Evolutionary conservation across 495 filamentous ascomycete species (phyloP).

Genomic region (Penicillium samsonianum): DNA sequence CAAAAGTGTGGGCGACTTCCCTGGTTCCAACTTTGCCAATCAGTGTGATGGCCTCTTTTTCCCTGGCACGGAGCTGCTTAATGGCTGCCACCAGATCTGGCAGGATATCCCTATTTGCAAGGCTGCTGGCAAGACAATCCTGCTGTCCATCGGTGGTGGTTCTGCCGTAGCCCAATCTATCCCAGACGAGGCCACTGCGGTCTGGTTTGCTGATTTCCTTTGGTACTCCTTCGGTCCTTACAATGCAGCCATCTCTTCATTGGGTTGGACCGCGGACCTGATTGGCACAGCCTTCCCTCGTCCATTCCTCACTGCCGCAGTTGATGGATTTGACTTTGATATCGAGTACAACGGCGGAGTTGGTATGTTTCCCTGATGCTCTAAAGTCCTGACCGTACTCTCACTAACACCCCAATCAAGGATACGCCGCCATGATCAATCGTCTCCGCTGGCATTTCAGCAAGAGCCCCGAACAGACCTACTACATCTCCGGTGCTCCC

Average conservation of each 20-base stretch:
- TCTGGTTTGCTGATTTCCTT: slow-evolving; percentile 58
- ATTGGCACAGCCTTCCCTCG: slow-evolving; percentile 38
- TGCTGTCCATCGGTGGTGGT: slow-evolving; percentile 66
- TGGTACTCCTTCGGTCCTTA: slow-evolving; percentile 65
- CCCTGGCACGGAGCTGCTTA: slow-evolving; percentile 39
- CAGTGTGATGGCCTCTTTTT: slow-evolving; percentile 58
- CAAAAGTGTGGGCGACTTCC: slow-evolving; percentile 51
- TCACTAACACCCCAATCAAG: slow-evolving; percentile 30
- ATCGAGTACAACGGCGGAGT: slow-evolving; percentile 52
- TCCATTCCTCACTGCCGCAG: slow-evolving; percentile 59
- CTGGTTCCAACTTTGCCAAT: slow-evolving; percentile 67
- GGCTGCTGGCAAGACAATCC: slow-evolving; percentile 61
- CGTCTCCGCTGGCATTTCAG: slow-evolving; percentile 54
- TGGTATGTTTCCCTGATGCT: slow-evolving; percentile 42
- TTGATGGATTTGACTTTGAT: slow-evolving; percentile 77
- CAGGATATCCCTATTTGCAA: slow-evolving; percentile 69
- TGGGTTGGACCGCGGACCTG: slow-evolving; percentile 1
- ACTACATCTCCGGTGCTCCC: slow-evolving; percentile 66
- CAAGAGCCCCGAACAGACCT: slow-evolving; percentile 44
- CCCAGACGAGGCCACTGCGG: slow-evolving; percentile 31
- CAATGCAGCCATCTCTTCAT: background rate
- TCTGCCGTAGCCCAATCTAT: slow-evolving; percentile 43
- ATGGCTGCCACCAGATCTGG: slow-evolving; percentile 52
- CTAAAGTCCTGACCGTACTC: slow-evolving; percentile 3
- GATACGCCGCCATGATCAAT: slow-evolving; percentile 48